Conservation (phyloP, 306 rosid species). For the Alnus rubra region DNA sequence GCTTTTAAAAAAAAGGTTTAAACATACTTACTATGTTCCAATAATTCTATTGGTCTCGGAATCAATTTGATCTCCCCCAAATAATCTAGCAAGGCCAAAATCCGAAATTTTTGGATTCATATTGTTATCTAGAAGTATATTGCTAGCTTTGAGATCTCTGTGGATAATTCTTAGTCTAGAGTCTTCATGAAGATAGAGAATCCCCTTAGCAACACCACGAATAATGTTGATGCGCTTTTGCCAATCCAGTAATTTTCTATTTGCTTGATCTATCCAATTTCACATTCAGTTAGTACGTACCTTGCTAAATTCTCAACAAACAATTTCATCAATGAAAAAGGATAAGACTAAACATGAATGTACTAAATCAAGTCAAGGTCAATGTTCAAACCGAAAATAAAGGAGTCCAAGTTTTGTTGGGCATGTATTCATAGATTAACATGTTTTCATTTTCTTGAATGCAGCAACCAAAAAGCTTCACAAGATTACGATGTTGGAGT, state of each 20-base stretch:
- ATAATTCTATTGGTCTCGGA: conserved; percentile 43
- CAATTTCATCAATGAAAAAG: background rate
- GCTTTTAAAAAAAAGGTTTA: too few species aligned
- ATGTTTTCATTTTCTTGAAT: conserved; percentile 36
- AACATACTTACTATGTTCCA: conserved; percentile 52
- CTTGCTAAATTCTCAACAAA: background rate
- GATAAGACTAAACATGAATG: background rate
- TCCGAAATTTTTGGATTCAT: conserved; percentile 71
- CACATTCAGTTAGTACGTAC: background rate
- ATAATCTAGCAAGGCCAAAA: conserved; percentile 52
- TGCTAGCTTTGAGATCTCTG: conserved; percentile 56
- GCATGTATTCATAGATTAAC: conserved; percentile 45
- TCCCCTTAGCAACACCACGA: conserved; percentile 26
- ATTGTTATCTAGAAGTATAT: conserved; percentile 45
- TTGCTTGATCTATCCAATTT: background rate
- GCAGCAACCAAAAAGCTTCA: conserved; percentile 45
- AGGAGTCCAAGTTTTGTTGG: conserved; percentile 40
- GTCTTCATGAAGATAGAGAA: conserved; percentile 36
- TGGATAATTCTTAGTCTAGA: conserved; percentile 39
- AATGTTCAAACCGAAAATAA: conserved; percentile 39
- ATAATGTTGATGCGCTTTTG: conserved; percentile 26
- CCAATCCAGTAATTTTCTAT: conserved; percentile 19
- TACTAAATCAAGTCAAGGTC: background rate
- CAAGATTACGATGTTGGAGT: conserved; percentile 53
- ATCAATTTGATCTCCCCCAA: conserved; percentile 46